Percentiles rank a stretch among this genome's conserved stretches.
These are phyloP conservation scores for Pythium rhizo-oryzae DNA, from an alignment of 352 stramenopile species.

Conservation along the genomic window DNA sequence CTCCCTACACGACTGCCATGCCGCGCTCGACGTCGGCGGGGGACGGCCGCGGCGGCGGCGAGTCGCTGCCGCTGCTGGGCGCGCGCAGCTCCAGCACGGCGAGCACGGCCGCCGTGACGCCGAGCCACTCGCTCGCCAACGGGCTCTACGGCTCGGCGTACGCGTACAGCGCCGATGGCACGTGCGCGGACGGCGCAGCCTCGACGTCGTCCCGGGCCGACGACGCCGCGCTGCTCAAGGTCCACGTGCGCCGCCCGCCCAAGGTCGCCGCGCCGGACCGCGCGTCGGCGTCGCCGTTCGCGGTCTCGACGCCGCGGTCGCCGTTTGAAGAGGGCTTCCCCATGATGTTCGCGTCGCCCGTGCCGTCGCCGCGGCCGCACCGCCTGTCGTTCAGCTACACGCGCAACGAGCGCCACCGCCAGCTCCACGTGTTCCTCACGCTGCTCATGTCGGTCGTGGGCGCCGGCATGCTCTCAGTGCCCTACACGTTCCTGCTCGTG, in stretches of 20 bases:
- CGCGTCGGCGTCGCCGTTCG: conserved; percentile 7
- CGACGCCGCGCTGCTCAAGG: conserved; percentile 17
- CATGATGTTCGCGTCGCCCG: conserved; percentile 60
- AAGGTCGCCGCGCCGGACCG: neutral
- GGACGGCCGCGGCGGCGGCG: conserved; percentile 1
- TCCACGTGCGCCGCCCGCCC: conserved; percentile 20
- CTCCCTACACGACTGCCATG: neutral
- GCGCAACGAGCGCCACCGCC: conserved; percentile 36
- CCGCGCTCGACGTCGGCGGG: conserved; percentile 7
- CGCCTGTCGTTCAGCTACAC: conserved; percentile 52
- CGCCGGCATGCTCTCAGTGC: conserved; percentile 68
- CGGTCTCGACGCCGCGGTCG: conserved; percentile 38
- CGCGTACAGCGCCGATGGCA: conserved; percentile 5
- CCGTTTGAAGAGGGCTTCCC: conserved; percentile 77
- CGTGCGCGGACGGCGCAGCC: neutral
- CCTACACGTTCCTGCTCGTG: conserved; percentile 70
- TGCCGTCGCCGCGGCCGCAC: conserved; percentile 56
- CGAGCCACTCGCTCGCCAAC: conserved; percentile 1
- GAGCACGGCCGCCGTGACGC: conserved; percentile 12
- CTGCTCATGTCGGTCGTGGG: conserved; percentile 81
- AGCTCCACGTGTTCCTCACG: conserved; percentile 74
- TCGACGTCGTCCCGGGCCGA: neutral
- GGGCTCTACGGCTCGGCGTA: conserved; percentile 3
- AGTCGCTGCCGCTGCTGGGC: conserved; percentile 27
- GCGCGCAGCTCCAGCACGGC: conserved; percentile 10